phyloP scores from a whole-genome alignment of 768 basidiomycete genomes.

The Coprinellus aureogranulatus region DNA sequence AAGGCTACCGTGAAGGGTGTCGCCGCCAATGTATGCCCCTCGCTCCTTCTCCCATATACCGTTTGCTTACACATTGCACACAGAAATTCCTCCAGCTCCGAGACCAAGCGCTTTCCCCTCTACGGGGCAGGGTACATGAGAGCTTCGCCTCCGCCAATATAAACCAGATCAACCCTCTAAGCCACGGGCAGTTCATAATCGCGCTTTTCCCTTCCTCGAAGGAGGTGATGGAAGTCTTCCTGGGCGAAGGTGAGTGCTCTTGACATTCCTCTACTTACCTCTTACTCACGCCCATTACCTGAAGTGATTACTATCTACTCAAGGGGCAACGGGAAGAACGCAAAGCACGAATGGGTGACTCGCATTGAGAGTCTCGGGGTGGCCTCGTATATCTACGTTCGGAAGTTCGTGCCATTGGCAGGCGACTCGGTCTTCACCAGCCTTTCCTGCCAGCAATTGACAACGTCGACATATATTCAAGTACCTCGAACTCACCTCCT shows the following conservation, averaged over 20 bases:
- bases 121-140: background rate
- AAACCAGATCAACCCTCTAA: background rate
- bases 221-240: background rate
- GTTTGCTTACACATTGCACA: background rate
- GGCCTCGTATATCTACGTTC: constrained; percentile 6
- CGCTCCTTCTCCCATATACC: background rate
- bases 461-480: constrained; percentile 13
- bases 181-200: background rate
- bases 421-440: constrained; percentile 8
- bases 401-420: constrained; percentile 1
- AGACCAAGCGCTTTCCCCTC: background rate
- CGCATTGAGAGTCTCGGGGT: constrained; percentile 8
- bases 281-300: background rate
- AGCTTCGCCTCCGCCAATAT: background rate
- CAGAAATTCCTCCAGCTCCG: constrained; percentile 55
- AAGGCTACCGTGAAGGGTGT: constrained; percentile 5
- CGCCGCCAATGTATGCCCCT: constrained; percentile 15
- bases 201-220: background rate
- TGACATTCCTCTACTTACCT: background rate
- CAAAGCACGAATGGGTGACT: constrained; percentile 15
- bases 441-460: constrained; percentile 10
- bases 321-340: constrained; percentile 7
- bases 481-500: constrained; percentile 18
- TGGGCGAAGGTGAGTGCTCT: background rate
- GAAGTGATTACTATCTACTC: constrained; percentile 17